Evolutionary conservation across 148 eudicot genomes (phyloP).

Genomic region (Fagopyrum homotropicum): DNA sequence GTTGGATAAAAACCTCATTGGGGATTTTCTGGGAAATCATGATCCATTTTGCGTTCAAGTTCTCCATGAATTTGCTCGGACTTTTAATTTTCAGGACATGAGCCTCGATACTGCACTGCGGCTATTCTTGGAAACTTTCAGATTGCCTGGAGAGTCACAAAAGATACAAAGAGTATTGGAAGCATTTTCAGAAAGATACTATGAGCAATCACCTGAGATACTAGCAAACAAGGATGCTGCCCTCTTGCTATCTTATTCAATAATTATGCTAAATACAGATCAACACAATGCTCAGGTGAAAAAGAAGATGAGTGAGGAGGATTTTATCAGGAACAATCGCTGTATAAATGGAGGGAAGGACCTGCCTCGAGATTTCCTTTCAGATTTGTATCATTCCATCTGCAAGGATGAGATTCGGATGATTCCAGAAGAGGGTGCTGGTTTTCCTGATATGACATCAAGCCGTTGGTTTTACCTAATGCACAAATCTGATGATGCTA

Average conservation of each 20-base stretch:
- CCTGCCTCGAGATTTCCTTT: slow-evolving; percentile 25
- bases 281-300: slow-evolving; percentile 27
- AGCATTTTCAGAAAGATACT: slow-evolving; percentile 29
- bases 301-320: slow-evolving; percentile 31
- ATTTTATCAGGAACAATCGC: slow-evolving; percentile 28
- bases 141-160: slow-evolving; percentile 28
- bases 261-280: slow-evolving; percentile 28
- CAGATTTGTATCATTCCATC: slow-evolving; percentile 24
- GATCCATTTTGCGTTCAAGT: slow-evolving; percentile 24
- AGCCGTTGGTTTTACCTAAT: slow-evolving; percentile 23
- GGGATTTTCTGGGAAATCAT: slow-evolving; percentile 28
- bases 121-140: slow-evolving; percentile 27
- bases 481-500: slow-evolving; percentile 22
- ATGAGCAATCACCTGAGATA: slow-evolving; percentile 26
- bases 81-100: slow-evolving; percentile 27
- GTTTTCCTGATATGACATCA: slow-evolving; percentile 21
- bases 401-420: slow-evolving; percentile 26
- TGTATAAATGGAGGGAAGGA: slow-evolving; percentile 24
- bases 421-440: slow-evolving; percentile 19
- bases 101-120: slow-evolving; percentile 28
- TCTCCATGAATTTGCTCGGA: slow-evolving; percentile 27
- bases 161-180: slow-evolving; percentile 26
- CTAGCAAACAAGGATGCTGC: slow-evolving; percentile 27
- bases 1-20: slow-evolving; percentile 25
- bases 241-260: slow-evolving; percentile 25